phyloP scores from a whole-genome alignment of 768 basidiomycete genomes.

The Scleroderma bovista region DNA sequence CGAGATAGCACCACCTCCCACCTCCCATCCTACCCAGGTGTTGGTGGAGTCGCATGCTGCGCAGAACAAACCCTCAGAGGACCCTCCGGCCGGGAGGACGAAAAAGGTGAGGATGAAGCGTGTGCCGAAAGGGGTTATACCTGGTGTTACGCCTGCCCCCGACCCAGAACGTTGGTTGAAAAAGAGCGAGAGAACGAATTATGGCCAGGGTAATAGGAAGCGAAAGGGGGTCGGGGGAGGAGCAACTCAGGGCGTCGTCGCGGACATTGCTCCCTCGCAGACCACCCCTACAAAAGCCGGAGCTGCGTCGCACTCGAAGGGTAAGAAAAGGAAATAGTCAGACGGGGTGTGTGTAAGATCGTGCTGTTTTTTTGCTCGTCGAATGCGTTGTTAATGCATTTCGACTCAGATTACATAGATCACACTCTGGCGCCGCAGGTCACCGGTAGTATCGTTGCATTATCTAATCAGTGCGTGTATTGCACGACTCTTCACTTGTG shows the following conservation, averaged over 20 bases:
- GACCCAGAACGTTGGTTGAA: conserved; percentile 88
- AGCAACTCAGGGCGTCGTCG: conserved; percentile 62
- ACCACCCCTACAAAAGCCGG: conserved; percentile 33
- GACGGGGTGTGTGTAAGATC: conserved; percentile 17
- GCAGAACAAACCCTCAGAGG: conserved; percentile 23
- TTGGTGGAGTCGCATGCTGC: conserved; percentile 21
- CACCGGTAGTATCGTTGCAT: neutral
- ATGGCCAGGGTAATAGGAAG: conserved; percentile 43
- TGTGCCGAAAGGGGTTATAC: conserved; percentile 69
- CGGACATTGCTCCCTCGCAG: conserved; percentile 18
- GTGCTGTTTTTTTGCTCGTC: conserved; percentile 10
- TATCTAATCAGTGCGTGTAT: conserved; percentile 24
- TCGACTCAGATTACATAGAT: conserved; percentile 9
- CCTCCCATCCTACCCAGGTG: conserved; percentile 31
- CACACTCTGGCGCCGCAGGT: conserved; percentile 14
- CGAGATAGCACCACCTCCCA: conserved; percentile 59
- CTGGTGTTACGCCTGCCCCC: conserved; percentile 75
- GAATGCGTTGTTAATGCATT: conserved; percentile 19
- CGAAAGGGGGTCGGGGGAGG: conserved; percentile 50
- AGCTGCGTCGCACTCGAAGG: conserved; percentile 37
- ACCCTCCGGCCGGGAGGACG: conserved; percentile 35
- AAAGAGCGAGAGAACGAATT: conserved; percentile 71
- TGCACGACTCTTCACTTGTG: neutral
- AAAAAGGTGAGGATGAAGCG: conserved; percentile 58
- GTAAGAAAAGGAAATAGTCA: conserved; percentile 65